These are phyloP conservation scores for Sutorius eximius DNA, from an alignment of 1,284 basidiomycete genomes.

Conservation along the genomic window DNA sequence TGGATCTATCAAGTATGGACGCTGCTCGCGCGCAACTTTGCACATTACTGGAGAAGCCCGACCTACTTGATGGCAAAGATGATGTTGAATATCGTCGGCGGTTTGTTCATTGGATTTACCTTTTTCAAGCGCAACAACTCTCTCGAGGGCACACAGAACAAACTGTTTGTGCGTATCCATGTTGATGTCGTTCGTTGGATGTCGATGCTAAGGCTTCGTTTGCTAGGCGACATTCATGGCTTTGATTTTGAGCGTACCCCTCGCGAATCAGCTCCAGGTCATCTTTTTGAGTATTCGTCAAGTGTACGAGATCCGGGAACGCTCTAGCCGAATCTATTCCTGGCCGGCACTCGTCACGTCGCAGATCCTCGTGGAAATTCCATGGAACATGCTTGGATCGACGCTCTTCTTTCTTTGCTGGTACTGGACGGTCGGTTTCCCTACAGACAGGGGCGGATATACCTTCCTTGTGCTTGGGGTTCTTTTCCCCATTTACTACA, in stretches of 20 bases:
- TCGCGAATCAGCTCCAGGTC: constrained; percentile 34
- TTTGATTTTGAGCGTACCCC: constrained; percentile 28
- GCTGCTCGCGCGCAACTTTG: constrained; percentile 40
- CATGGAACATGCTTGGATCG: constrained; percentile 65
- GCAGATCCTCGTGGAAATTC: constrained; percentile 63
- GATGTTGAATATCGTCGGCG: constrained; percentile 52
- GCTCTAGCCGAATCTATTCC: constrained; percentile 76
- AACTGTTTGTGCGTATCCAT: constrained; percentile 56
- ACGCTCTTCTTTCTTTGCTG: constrained; percentile 64
- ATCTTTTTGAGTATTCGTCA: constrained; percentile 37
- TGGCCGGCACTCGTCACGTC: constrained; percentile 75
- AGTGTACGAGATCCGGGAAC: constrained; percentile 74
- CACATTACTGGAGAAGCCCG: constrained; percentile 56
- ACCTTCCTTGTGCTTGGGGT: constrained; percentile 51
- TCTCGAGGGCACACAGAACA: constrained; percentile 78
- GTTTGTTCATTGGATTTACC: constrained; percentile 67
- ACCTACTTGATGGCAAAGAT: constrained; percentile 80
- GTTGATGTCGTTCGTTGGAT: background rate
- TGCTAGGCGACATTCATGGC: constrained; percentile 28
- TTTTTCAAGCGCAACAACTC: constrained; percentile 70
- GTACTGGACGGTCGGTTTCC: constrained; percentile 70
- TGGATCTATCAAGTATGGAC: constrained; percentile 52
- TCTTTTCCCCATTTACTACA: constrained; percentile 54
- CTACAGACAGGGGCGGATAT: constrained; percentile 50
- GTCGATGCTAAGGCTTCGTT: background rate